Base-by-base conservation (phyloP, 2,329 filamentous ascomycete species). In the Epichloe sibirici region DNA sequence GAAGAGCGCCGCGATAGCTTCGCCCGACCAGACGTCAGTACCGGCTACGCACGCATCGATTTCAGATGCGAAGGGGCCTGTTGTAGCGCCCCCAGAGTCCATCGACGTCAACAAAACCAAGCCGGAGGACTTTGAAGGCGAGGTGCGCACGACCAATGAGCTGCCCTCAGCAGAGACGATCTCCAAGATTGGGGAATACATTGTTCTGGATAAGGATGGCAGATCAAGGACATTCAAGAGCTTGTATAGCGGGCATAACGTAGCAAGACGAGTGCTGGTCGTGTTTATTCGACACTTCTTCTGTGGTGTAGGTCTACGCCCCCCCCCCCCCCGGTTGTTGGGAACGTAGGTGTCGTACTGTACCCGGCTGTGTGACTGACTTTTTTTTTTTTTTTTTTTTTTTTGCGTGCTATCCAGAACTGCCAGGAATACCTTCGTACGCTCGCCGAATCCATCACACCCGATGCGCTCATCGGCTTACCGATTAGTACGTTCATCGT, bases 271-370 rank as follows among this genome's bases (percentile, higher is more conserved):
- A 3, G 79, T 87, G 31, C 72, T 90, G 35, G 68, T 89, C 43
- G 79, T 90, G 58, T 90, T 90, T 63, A 75, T 90, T 53, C 77
- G 86, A 45, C 86, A 90, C 69, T 90, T 90, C 68, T 89, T 87
- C 73, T 90, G 86, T 63, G 85, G 85, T 38, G 85, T 88, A 74
- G 66, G 83, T 75, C 43, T 42, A 12, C 9, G 37, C 8, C 6
- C 2, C 7, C 34, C 7, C 7, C 34, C 4, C 12, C 37, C 35
- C 35, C 17, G 17, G 2, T n/a, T 8, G 5, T 13, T 6, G 13
- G 37, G 37, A 39, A 13, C 8, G 28, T 31, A 31, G 28, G 28
- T 31, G 28, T 31, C 8, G 28, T 11, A 11, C 28, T 31, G 28
- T 8, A 11, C 28, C 28, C 28, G 3, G 9, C 28, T 3, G 3